Percentiles rank a stretch among this genome's conserved stretches.
phyloP scores from a whole-genome alignment of 345 rosid genomes.

The Citrus australasica region DNA sequence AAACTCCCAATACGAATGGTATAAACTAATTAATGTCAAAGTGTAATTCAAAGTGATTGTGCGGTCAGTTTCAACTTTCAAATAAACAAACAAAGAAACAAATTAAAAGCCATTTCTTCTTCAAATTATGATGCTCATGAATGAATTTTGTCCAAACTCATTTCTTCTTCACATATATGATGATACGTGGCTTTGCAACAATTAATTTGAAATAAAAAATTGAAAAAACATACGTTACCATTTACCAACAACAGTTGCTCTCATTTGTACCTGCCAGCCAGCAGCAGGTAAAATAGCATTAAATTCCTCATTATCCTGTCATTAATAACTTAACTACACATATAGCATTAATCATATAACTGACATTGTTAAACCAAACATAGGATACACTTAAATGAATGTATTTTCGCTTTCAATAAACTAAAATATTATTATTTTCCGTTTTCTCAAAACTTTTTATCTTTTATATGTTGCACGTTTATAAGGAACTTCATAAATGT shows the following conservation, averaged over 20 bases:
- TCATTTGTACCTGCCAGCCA: background rate
- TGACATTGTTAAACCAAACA: background rate
- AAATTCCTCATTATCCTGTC: slow-evolving; percentile 4
- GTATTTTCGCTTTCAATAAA: background rate
- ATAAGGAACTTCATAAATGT: no score
- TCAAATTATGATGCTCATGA: background rate
- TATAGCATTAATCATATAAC: background rate
- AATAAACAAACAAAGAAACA: background rate
- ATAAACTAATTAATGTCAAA: background rate
- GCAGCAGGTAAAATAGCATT: slow-evolving; percentile 9
- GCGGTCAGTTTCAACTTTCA: background rate
- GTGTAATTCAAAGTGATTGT: background rate
- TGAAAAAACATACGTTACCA: slow-evolving; percentile 6
- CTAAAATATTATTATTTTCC: background rate
- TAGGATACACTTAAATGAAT: background rate
- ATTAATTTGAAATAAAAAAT: no score
- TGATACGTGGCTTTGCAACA: background rate
- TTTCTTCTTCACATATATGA: background rate
- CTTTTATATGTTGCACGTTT: background rate
- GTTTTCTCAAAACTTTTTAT: background rate
- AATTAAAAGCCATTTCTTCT: background rate
- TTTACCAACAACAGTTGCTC: background rate
- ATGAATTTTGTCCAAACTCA: slow-evolving; percentile 5
- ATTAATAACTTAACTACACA: slow-evolving; percentile 2
- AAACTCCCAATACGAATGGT: background rate